Conservation (phyloP, 208 protist species). For the Eutreptiella sp. region DNA sequence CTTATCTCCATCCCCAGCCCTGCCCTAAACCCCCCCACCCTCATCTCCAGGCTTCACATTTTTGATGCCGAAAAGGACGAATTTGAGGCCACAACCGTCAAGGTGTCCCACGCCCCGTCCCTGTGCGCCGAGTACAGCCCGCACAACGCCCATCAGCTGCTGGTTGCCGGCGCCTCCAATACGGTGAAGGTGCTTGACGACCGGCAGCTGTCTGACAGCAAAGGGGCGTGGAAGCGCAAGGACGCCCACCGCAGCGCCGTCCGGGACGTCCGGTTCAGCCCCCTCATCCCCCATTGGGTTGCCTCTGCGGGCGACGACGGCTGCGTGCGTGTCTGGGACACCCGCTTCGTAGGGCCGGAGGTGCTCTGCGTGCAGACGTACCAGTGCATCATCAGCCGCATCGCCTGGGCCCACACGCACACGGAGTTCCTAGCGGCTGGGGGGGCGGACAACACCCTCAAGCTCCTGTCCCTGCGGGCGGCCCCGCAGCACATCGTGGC, state of each 20-base stretch:
- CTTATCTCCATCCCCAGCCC: too few relatives aligned
- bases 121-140: not conserved
- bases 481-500: conserved; percentile 1
- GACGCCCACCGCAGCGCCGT: conserved; percentile 1
- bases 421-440: conserved; percentile 51
- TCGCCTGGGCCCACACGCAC: conserved; percentile 53
- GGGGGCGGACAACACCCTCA: conserved; percentile 56
- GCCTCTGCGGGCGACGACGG: conserved; percentile 1
- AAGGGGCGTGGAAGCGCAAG: not conserved
- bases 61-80: not conserved
- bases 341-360: not conserved
- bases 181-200: not conserved
- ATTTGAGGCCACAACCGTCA: not conserved
- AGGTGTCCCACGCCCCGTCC: not conserved
- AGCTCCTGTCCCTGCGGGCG: conserved; percentile 57
- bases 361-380: not conserved
- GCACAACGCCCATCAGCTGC: not conserved
- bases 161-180: not conserved
- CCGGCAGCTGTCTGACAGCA: not conserved
- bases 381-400: conserved; percentile 2
- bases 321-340: conserved; percentile 8
- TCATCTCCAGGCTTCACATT: conserved; percentile 19
- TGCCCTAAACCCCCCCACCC: too few relatives aligned
- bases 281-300: conserved; percentile 11
- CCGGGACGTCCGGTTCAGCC: conserved; percentile 1